Evolutionary conservation across 2,329 filamentous ascomycete genomes (phyloP), one percentile per base, ranked within the genome.

Genomic region (Lasiodiplodia gonubiensis): DNA sequence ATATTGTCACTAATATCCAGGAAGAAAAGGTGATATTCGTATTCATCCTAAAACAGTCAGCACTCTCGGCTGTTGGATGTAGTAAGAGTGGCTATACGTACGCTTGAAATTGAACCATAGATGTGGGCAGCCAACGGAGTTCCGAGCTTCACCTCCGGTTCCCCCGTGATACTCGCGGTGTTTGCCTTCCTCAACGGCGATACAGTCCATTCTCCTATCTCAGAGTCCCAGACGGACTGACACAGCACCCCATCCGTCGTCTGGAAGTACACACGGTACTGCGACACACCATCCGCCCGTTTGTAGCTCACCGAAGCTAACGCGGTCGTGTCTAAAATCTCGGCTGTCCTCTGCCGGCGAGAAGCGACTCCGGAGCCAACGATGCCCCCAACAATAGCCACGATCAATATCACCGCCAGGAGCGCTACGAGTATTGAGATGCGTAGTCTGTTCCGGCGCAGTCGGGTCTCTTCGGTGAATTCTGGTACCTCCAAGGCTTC

Each of bases 21-120:
- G 10, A 64, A 64, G 46, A 64, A 64, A 12, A 64, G 37, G 14
- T 64, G 60, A n/a, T 64, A 64, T 18, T 64, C 60, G 18, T 64
- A 64, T 4, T 49, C 39, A 4, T 63, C 42, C 59, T 63, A 6
- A 3, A 12, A 51, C 11, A 10, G 39, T 60, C 33, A 57, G 54
- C 30, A 25, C 21, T n/a, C n/a, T 5, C 23, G 30, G 30, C 10
- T 33, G 30, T 33, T 48, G 14, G 18, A 21, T 14, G 11, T 2
- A 14, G 11, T 25, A 18, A 12, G n/a, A 60, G 2, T 2, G 2
- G 8, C 7, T 8, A 2, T 12, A 35, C 59, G 33, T 33, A 63
- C 59, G n/a, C 25, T 52, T 3, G n/a, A 46, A 5, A 64, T 30
- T 8, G 60, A 51, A 4, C 60, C 60, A 11, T 64, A 64, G 16